These are phyloP conservation scores for Penicillium atrosanguineum DNA, from an alignment of 495 filamentous ascomycete genomes.

Conservation along the genomic window DNA sequence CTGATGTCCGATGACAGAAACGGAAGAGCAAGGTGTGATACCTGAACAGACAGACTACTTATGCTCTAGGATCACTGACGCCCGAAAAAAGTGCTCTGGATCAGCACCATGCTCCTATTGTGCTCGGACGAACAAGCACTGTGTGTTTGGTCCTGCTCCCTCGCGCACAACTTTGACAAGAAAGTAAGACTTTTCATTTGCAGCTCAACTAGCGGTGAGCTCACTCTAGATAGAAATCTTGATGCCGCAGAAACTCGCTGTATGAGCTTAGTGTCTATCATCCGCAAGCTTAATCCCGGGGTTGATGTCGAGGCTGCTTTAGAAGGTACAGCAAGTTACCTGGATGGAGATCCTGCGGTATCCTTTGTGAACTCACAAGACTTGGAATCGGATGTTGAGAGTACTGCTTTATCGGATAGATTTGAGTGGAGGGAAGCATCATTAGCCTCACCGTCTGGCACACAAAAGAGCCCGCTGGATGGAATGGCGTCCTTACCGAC, in stretches of 20 bases:
- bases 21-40: constrained; percentile 15
- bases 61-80: neutral
- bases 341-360: neutral
- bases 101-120: constrained; percentile 20
- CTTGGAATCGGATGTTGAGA: neutral
- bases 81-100: constrained; percentile 13
- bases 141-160: constrained; percentile 15
- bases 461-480: constrained; percentile 9
- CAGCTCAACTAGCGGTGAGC: neutral
- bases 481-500: constrained; percentile 25
- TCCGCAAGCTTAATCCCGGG: constrained; percentile 15
- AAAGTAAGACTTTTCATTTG: constrained; percentile 1
- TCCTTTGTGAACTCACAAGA: neutral
- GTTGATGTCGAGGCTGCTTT: constrained; percentile 17
- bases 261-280: constrained; percentile 9
- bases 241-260: constrained; percentile 17
- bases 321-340: neutral
- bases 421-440: constrained; percentile 24
- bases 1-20: constrained; percentile 10
- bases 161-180: constrained; percentile 24
- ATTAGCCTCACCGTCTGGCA: constrained; percentile 5
- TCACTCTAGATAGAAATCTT: constrained; percentile 14
- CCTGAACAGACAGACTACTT: no score
- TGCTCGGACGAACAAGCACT: constrained; percentile 16
- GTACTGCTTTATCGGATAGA: neutral